These are phyloP conservation scores for Aciculosporium take DNA, from an alignment of 2,329 filamentous ascomycete genomes.

Conservation along the genomic window DNA sequence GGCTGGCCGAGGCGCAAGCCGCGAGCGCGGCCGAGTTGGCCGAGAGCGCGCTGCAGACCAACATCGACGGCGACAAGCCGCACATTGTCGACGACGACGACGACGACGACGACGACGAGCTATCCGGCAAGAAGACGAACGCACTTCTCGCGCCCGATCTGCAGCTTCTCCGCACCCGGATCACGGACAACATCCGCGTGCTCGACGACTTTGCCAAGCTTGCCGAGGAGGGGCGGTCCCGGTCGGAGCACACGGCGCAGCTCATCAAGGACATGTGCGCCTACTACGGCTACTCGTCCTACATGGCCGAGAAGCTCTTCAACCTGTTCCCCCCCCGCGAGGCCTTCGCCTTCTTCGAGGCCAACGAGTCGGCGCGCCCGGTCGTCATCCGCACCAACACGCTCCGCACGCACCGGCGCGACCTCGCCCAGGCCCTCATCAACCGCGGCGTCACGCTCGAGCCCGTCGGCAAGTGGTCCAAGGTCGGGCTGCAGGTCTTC, in stretches of 20 bases:
- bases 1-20: slow-evolving; percentile 63
- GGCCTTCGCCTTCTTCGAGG: slow-evolving; percentile 96
- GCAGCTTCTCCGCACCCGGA: slow-evolving; percentile 72
- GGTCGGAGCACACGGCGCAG: slow-evolving; percentile 77
- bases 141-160: slow-evolving; percentile 72
- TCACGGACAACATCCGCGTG: slow-evolving; percentile 86
- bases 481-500: slow-evolving; percentile 93
- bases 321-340: slow-evolving; percentile 84
- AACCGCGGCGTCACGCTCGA: slow-evolving; percentile 93
- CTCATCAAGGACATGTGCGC: slow-evolving; percentile 83
- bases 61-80: slow-evolving; percentile 67
- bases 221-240: slow-evolving; percentile 63
- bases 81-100: slow-evolving; percentile 51
- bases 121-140: slow-evolving; percentile 45
- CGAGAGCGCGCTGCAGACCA: slow-evolving; percentile 78
- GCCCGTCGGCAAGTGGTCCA: slow-evolving; percentile 96
- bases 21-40: slow-evolving; percentile 76
- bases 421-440: slow-evolving; percentile 85
- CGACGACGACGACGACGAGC: slow-evolving; percentile 43
- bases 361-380: slow-evolving; percentile 87
- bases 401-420: slow-evolving; percentile 58
- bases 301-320: slow-evolving; percentile 90
- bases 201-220: slow-evolving; percentile 78
- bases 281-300: slow-evolving; percentile 93
- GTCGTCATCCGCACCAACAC: slow-evolving; percentile 97